Conservation (phyloP, 306 rosid genomes). For the Cicer cuneatum region DNA sequence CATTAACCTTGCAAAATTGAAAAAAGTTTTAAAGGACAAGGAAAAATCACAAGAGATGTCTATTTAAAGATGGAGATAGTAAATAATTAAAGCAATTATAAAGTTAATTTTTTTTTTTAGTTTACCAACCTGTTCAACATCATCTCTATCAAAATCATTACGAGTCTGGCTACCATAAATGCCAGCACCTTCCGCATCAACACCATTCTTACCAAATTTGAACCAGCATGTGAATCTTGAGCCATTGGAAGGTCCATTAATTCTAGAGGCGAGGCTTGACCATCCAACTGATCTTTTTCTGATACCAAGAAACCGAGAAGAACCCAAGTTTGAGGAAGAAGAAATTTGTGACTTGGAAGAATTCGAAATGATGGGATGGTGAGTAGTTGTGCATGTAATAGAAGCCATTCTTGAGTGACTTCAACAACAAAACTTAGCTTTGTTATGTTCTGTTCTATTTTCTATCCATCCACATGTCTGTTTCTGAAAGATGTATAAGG, state of each 20-base stretch:
- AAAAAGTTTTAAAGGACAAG: too few species aligned
- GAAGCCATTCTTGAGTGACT: slow-evolving; percentile 76
- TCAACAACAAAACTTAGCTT: slow-evolving; percentile 10
- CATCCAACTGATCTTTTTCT: slow-evolving; percentile 47
- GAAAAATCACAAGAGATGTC: too few species aligned
- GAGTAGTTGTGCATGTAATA: slow-evolving; percentile 59
- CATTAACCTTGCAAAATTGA: too few species aligned
- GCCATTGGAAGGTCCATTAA: slow-evolving; percentile 86
- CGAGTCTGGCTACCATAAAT: slow-evolving; percentile 95
- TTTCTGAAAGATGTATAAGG: slow-evolving; percentile 18
- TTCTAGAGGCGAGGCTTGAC: slow-evolving; percentile 43
- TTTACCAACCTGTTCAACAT: slow-evolving; percentile 81
- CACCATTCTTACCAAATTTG: slow-evolving; percentile 81
- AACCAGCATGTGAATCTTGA: slow-evolving; percentile 82
- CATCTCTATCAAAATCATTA: slow-evolving; percentile 89
- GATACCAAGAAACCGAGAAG: slow-evolving; percentile 61
- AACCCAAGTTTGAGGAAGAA: slow-evolving; percentile 46
- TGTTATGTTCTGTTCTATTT: not conserved
- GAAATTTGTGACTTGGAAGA: slow-evolving; percentile 43
- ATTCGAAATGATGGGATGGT: slow-evolving; percentile 53
- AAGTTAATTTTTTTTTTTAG: not conserved
- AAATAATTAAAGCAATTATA: not conserved
- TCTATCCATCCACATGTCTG: slow-evolving; percentile 58
- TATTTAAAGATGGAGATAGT: too few species aligned
- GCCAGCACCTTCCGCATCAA: slow-evolving; percentile 96